Percentiles rank a stretch among this genome's conserved stretches.
phyloP scores from a whole-genome alignment of 305 asterid genomes.

The Fraxinus albicans region DNA sequence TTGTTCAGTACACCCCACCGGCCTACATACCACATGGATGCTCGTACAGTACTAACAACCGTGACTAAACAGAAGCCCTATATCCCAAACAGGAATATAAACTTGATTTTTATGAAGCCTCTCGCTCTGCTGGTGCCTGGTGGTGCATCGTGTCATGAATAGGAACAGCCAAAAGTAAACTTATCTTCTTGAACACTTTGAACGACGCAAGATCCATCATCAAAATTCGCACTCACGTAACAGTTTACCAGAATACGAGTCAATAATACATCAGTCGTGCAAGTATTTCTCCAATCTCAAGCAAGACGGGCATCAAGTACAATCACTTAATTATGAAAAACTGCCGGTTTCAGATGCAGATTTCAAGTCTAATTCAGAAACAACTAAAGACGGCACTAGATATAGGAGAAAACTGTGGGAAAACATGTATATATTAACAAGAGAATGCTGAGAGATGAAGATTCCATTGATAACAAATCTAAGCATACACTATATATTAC shows the following conservation, averaged over 20 bases:
- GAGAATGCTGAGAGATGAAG: neutral
- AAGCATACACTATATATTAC: neutral
- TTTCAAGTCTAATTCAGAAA: neutral
- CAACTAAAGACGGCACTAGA: neutral
- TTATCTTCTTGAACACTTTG: neutral
- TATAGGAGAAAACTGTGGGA: neutral
- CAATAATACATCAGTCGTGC: neutral
- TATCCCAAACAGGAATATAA: neutral
- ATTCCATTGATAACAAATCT: neutral
- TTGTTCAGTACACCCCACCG: neutral
- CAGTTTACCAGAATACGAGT: neutral
- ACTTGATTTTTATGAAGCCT: neutral
- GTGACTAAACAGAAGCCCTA: neutral
- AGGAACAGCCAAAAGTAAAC: neutral
- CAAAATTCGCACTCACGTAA: neutral
- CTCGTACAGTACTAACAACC: neutral
- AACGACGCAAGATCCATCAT: neutral
- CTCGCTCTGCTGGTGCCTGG: neutral
- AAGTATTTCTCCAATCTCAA: neutral
- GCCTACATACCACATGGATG: neutral
- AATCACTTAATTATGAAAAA: neutral
- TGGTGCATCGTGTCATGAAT: neutral
- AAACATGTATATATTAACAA: neutral
- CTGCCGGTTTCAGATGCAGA: neutral
- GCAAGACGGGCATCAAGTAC: neutral